phyloP scores from a whole-genome alignment of 78 protist genomes.

The Creolimax fragrantissima region DNA sequence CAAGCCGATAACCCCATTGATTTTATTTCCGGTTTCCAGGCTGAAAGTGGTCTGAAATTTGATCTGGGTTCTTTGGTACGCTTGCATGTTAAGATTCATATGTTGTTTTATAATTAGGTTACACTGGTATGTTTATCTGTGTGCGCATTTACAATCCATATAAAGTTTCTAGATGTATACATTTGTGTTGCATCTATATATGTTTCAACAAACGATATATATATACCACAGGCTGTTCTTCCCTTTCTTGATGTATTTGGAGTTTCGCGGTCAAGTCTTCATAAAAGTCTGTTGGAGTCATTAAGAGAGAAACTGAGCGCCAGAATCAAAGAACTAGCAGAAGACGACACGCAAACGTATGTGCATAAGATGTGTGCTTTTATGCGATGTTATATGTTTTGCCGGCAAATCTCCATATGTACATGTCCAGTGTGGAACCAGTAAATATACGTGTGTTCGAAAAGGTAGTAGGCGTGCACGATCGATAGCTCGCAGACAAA shows the following conservation, averaged over 20 bases:
- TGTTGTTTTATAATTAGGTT: not conserved
- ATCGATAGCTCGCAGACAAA: too few species aligned
- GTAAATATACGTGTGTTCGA: too few species aligned
- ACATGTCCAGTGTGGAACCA: too few species aligned
- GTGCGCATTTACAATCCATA: too few species aligned
- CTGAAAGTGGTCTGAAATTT: not conserved
- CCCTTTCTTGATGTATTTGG: not conserved
- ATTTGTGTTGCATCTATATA: not conserved
- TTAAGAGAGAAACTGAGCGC: not conserved
- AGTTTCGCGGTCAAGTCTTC: not conserved
- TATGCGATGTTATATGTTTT: not conserved
- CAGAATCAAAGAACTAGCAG: not conserved
- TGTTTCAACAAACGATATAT: too few species aligned
- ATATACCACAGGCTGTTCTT: not conserved
- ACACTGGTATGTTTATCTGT: not conserved
- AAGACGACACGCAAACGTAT: not conserved
- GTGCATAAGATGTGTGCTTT: not conserved
- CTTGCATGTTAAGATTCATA: not conserved
- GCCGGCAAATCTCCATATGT: too few species aligned
- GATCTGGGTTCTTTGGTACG: not conserved
- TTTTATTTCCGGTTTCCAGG: not conserved
- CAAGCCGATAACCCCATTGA: not conserved
- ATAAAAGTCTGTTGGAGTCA: not conserved
- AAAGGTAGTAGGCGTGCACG: too few species aligned
- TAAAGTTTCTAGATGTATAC: too few species aligned